Conservation (phyloP, 768 basidiomycete species). For the Hypsizygus marmoreus region DNA sequence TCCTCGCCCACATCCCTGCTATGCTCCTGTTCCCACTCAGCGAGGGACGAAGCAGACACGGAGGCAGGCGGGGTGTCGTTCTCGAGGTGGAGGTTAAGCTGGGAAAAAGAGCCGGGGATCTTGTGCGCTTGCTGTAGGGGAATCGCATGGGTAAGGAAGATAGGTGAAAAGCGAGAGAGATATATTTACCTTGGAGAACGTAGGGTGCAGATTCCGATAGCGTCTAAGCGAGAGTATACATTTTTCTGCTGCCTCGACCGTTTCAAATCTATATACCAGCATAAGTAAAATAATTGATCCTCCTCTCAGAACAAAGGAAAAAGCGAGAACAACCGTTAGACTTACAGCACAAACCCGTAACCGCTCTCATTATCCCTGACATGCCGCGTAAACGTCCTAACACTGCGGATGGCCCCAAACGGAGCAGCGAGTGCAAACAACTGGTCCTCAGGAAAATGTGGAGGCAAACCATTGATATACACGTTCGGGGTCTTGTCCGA, state of each 20-base stretch:
- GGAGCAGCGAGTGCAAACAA: constrained; percentile 69
- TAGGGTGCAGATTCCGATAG: constrained; percentile 80
- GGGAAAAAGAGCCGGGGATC: constrained; percentile 66
- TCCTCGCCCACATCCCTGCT: constrained; percentile 21
- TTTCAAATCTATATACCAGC: constrained; percentile 54
- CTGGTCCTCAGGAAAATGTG: constrained; percentile 80
- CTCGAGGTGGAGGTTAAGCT: constrained; percentile 4
- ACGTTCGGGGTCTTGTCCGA: constrained; percentile 71
- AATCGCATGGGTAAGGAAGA: constrained; percentile 2
- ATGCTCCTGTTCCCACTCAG: constrained; percentile 24
- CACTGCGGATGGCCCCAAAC: constrained; percentile 77
- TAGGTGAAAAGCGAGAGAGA: constrained; percentile 8
- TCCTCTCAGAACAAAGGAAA: background rate
- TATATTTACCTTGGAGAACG: constrained; percentile 74
- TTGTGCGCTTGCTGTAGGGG: constrained; percentile 63
- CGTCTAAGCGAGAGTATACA: constrained; percentile 73
- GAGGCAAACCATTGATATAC: constrained; percentile 86
- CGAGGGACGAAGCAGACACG: constrained; percentile 10
- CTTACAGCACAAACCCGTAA: constrained; percentile 80
- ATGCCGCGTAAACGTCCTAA: constrained; percentile 82
- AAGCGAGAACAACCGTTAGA: constrained; percentile 10
- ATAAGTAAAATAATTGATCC: constrained; percentile 2
- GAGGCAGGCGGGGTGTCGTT: constrained; percentile 12
- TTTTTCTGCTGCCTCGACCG: constrained; percentile 65
- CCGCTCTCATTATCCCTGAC: constrained; percentile 74